Percentiles rank a stretch among this genome's conserved stretches.
Conservation (phyloP, 495 filamentous ascomycete genomes). For the Aspergillus avenaceus region DNA sequence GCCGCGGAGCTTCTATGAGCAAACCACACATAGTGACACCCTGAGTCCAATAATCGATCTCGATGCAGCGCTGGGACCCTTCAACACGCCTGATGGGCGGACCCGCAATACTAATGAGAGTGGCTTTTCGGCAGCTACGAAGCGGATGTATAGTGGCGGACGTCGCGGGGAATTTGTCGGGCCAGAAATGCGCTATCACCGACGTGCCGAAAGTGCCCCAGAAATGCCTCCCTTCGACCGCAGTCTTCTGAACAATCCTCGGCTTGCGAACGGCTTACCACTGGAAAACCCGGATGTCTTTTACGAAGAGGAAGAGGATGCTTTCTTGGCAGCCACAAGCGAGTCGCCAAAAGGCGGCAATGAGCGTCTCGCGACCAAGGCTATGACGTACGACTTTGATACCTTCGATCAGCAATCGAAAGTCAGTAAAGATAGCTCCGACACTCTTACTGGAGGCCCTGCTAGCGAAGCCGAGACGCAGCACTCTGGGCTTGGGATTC, state of each 20-base stretch:
- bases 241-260: constrained; percentile 58
- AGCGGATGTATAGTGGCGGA: constrained; percentile 86
- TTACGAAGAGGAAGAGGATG: constrained; percentile 92
- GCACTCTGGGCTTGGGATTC: constrained; percentile 45
- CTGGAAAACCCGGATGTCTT: constrained; percentile 82
- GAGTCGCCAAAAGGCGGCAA: constrained; percentile 26
- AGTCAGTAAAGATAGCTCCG: constrained; percentile 30
- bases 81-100: constrained; percentile 68
- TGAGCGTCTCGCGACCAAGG: constrained; percentile 3
- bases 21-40: constrained; percentile 49
- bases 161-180: constrained; percentile 66
- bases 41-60: constrained; percentile 84
- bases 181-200: constrained; percentile 84
- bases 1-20: constrained; percentile 44
- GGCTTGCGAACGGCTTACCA: constrained; percentile 60
- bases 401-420: constrained; percentile 31
- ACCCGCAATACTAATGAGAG: constrained; percentile 45
- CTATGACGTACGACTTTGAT: constrained; percentile 1
- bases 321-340: constrained; percentile 42
- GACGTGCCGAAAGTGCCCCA: constrained; percentile 88
- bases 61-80: constrained; percentile 91
- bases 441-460: constrained; percentile 35
- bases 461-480: constrained; percentile 26
- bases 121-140: constrained; percentile 57
- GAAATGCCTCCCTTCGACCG: constrained; percentile 80